Evolutionary conservation across 306 rosid genomes (phyloP), one percentile per base, ranked within the genome.

Genomic region (Cicer judaicum): DNA sequence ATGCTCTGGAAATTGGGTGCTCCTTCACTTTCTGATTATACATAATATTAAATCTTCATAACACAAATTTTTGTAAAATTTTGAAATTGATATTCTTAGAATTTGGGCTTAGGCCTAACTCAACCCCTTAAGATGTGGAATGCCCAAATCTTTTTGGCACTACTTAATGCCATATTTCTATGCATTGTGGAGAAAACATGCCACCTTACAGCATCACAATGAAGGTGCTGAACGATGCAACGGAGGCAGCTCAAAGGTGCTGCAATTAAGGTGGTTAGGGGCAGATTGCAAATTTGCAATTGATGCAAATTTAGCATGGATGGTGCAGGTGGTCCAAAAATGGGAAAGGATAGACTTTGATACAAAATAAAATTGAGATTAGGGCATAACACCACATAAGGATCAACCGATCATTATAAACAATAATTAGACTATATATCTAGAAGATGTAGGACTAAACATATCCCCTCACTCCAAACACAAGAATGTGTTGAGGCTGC

Each of bases 241-340:
- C 8, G 60, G 36, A 6, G 34, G 60, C 34, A 54, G 34, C 12
- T 7, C 34, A 16, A 54, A 54, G 60, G 16, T 16, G 21, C 59
- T 2, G 12, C 11, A 53, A 53, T 53, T 53, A 53, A 50, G 59
- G 4, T 53, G 34, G 34, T 54, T 54, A 8, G 60, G 18, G 60
- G 60, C 36, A 54, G 60, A 54, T 54, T 54, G 60, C 34, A 54
- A 54, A 54, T 8, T 54, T 54, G 13, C 60, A 18, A 54, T 54
- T 18, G 18, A 54, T 16, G 36, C 36, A 54, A 34, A 36, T 54
- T 54, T 54, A 56, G 14, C 39, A 10, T 10, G 63, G 10, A 10
- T n/a, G 5, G 40, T 21, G 63, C 3, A 4, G 39, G 63, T 10
- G 63, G n/a, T 39, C n/a, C 8, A 29, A 56, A 52, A 56, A 56